Evolutionary conservation across 2,329 filamentous ascomycete genomes (phyloP).

Genomic region (Dactylellina leptospora): DNA sequence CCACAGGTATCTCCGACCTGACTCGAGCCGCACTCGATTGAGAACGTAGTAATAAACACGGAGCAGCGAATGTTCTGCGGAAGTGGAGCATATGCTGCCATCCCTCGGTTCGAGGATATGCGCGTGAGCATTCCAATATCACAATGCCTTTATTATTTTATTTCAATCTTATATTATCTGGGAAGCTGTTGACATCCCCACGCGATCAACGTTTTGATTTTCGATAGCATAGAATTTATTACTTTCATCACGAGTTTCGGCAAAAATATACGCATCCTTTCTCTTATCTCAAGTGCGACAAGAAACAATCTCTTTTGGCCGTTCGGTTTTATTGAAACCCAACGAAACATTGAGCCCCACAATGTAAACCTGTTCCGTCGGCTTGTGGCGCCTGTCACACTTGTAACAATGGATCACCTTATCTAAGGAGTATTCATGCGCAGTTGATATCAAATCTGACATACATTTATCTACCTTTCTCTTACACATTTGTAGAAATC

Average conservation of each 20-base stretch:
- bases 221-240: neutral
- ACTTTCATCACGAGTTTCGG: neutral
- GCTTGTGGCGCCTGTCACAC: neutral
- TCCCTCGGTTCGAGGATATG: conserved; percentile 17
- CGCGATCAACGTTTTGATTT: neutral
- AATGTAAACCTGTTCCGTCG: neutral
- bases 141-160: conserved; percentile 4
- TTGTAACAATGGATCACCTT: neutral
- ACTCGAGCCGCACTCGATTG: conserved; percentile 35
- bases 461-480: conserved; percentile 21
- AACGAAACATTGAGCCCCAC: conserved; percentile 12
- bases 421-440: conserved; percentile 11
- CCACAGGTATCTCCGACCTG: conserved; percentile 39
- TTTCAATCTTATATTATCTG: no score
- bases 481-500: no score
- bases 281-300: no score
- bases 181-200: no score
- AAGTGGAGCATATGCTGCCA: conserved; percentile 17
- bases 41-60: conserved; percentile 24
- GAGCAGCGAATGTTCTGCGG: neutral
- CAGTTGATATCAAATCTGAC: conserved; percentile 40
- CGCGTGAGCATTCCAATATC: conserved; percentile 20
- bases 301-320: conserved; percentile 2
- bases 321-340: neutral
- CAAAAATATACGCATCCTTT: no score